These are phyloP conservation scores for Candida freyschussii DNA, from an alignment of 1,139 yeast species.

Conservation along the genomic window DNA sequence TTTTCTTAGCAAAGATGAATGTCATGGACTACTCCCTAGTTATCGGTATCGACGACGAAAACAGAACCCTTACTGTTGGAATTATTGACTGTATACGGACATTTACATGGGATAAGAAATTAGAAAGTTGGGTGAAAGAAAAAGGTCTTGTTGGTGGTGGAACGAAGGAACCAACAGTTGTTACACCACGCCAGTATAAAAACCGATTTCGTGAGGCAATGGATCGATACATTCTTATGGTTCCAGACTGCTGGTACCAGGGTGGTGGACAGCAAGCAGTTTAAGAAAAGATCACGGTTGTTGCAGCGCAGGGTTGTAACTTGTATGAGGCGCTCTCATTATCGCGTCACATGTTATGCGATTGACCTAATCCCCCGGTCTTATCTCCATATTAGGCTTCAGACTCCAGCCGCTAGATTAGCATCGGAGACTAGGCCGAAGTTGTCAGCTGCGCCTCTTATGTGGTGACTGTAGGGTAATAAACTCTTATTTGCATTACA, in stretches of 20 bases:
- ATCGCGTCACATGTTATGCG: too few species aligned
- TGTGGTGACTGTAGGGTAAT: too few species aligned
- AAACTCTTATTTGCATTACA: too few species aligned
- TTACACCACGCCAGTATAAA: conserved; percentile 93
- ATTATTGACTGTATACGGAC: conserved; percentile 94
- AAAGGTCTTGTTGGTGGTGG: conserved; percentile 83
- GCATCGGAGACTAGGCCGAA: too few species aligned
- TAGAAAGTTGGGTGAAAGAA: conserved; percentile 98
- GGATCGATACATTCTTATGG: conserved; percentile 93
- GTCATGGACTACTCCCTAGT: conserved; percentile 98
- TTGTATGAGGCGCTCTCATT: too few species aligned
- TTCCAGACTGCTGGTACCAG: conserved; percentile 81
- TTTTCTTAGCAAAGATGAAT: conserved; percentile 93
- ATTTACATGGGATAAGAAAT: conserved; percentile 97
- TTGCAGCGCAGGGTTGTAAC: neutral
- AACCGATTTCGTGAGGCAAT: conserved; percentile 94
- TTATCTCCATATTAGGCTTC: too few species aligned
- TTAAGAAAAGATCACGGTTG: neutral
- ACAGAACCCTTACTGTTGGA: conserved; percentile 76
- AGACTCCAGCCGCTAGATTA: too few species aligned
- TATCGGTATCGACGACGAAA: conserved; percentile 76
- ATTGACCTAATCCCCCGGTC: too few species aligned
- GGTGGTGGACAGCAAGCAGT: conserved; percentile 25
- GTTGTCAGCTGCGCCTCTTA: too few species aligned
- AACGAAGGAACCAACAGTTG: conserved; percentile 93